Percentiles rank a stretch among this genome's conserved stretches.
Conservation (phyloP, 2,329 filamentous ascomycete species). For the Trichoderma citrinoviride region DNA sequence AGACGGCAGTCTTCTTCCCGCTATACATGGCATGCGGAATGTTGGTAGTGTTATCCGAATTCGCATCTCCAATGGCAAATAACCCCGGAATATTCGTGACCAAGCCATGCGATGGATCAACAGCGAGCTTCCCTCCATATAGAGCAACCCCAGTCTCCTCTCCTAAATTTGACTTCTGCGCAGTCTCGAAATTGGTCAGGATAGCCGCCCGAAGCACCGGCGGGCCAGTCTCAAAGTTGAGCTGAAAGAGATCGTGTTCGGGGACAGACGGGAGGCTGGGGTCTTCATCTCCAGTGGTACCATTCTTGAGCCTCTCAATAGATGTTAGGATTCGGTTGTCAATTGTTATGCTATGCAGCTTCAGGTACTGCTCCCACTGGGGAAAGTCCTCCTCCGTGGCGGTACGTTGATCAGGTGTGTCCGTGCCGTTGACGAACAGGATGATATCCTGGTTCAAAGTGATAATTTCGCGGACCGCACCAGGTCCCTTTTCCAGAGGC, state of each 20-base stretch:
- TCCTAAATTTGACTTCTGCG: constrained; percentile 49
- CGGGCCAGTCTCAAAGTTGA: constrained; percentile 49
- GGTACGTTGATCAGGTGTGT: constrained; percentile 45
- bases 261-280: constrained; percentile 43
- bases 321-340: constrained; percentile 54
- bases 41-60: constrained; percentile 59
- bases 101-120: constrained; percentile 42
- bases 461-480: constrained; percentile 49
- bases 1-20: constrained; percentile 58
- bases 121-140: constrained; percentile 43
- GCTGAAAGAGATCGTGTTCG: constrained; percentile 54
- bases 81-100: constrained; percentile 53
- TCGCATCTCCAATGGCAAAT: constrained; percentile 59
- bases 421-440: constrained; percentile 59
- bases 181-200: constrained; percentile 47
- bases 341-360: constrained; percentile 49
- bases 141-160: constrained; percentile 47
- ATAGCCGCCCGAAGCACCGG: constrained; percentile 50
- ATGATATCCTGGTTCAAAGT: constrained; percentile 56
- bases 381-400: constrained; percentile 41
- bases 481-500: constrained; percentile 43
- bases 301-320: constrained; percentile 47
- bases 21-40: constrained; percentile 59
- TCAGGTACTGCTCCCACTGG: constrained; percentile 49
- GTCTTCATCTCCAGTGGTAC: constrained; percentile 36